phyloP scores from a whole-genome alignment of 176 grass and related monocot species.

The Oryza nivara region DNA sequence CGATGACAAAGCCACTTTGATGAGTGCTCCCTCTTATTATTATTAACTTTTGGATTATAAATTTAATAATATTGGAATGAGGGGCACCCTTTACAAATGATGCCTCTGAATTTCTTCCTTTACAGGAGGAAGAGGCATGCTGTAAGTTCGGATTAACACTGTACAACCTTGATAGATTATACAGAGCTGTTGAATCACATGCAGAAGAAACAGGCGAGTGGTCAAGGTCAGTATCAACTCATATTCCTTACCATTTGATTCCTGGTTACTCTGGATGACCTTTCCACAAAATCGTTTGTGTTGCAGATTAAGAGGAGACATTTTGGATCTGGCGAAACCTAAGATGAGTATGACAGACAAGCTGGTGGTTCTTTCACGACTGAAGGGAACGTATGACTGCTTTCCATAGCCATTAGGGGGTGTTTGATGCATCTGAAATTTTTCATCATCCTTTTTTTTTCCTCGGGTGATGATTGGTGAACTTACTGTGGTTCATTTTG shows the following conservation, averaged over 20 bases:
- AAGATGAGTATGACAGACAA: conserved; percentile 57
- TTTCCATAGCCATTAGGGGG: not conserved
- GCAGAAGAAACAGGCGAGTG: conserved; percentile 86
- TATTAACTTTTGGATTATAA: not conserved
- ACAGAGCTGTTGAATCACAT: conserved; percentile 79
- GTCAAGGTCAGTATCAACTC: conserved; percentile 54
- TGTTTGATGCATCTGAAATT: no score
- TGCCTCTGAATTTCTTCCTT: conserved; percentile 34
- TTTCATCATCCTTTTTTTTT: not conserved
- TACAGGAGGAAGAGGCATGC: conserved; percentile 71
- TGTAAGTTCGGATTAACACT: conserved; percentile 78
- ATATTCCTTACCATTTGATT: not conserved
- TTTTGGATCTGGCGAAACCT: conserved; percentile 82
- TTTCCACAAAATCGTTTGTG: conserved; percentile 18
- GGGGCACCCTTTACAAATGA: not conserved
- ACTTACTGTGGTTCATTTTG: not conserved
- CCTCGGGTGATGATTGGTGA: not conserved
- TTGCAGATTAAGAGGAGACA: conserved; percentile 74
- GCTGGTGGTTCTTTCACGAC: conserved; percentile 33
- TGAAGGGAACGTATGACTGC: conserved; percentile 10
- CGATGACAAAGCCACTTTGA: not conserved
- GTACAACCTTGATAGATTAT: conserved; percentile 80
- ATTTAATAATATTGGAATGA: not conserved
- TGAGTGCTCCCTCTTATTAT: no score
- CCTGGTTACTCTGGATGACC: not conserved